Evolutionary conservation across 192 early-diverging fungal species (phyloP), one percentile per base, ranked within the genome.

Genomic region (Coemansia sp.): DNA sequence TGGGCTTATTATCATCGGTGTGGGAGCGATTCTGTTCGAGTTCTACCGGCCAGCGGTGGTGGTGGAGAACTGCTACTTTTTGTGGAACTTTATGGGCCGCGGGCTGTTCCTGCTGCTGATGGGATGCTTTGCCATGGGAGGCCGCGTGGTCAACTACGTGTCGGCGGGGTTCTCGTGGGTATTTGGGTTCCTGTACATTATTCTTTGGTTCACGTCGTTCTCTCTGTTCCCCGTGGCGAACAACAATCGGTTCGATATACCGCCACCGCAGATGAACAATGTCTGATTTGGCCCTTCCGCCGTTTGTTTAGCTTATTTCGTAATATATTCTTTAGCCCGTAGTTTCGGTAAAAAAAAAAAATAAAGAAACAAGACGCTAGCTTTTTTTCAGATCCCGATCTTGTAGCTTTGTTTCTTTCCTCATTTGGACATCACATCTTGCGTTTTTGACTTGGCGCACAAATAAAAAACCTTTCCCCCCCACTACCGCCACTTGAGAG

Each of bases 51-150:
- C 73, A 6, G 63, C 45, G 6, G 62, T 64, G 34, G 61, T 81
- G 16, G 64, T 81, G 21, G 56, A 75, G 41, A 71, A 76, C 78
- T 81, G 78, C 64, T 72, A 69, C 60, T 81, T 81, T 62, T 12
- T 81, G 70, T 81, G 78, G 78, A 81, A 81, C 61, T 81, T 81
- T 49, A 75, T 81, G 70, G 78, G 78, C n/a, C 78, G 78, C 3
- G 78, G 78, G 33, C 41, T 78, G 57, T 73, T 76, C n/a, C 75
- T 81, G 35, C 39, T 81, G 18, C 43, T 81, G 78, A 81, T 81
- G 66, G 78, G 78, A 7, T 81, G 73, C 43, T 39, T 70, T 35
- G 71, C 71, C 20, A 62, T 81, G 56, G 74, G 67, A 2, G 41
- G 34, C 68, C 71, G 73, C 11, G 71, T 72, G 36, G 52, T 76